Evolutionary conservation across 2,329 filamentous ascomycete species (phyloP).

Genomic region (Aspergillus fructus): DNA sequence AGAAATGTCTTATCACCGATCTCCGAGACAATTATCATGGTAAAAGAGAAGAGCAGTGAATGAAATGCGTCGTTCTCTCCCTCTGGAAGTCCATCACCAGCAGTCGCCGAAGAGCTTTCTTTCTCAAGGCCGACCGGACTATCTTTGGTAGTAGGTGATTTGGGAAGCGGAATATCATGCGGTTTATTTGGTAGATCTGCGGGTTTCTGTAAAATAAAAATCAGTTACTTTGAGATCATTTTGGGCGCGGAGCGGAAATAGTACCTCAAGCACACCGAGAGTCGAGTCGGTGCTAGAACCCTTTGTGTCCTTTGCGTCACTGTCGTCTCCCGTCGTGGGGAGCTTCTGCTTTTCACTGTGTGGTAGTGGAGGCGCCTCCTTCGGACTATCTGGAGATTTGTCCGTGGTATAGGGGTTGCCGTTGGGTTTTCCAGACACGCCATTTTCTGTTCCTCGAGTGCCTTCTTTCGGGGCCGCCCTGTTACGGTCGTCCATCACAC

Average conservation of each 20-base stretch:
- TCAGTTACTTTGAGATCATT: background rate
- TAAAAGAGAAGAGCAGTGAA: conserved; percentile 86
- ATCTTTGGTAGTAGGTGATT: conserved; percentile 51
- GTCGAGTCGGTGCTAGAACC: conserved; percentile 44
- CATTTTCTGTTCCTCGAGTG: conserved; percentile 83
- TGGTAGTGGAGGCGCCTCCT: conserved; percentile 78
- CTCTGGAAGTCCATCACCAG: conserved; percentile 31
- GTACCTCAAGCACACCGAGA: conserved; percentile 57
- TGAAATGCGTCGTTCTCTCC: conserved; percentile 66
- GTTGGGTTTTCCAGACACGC: conserved; percentile 84
- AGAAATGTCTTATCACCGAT: conserved; percentile 98
- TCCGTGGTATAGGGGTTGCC: conserved; percentile 67
- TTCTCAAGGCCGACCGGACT: conserved; percentile 31
- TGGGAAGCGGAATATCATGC: conserved; percentile 69
- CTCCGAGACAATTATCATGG: conserved; percentile 97
- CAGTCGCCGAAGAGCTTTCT: conserved; percentile 34
- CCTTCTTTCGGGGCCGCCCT: conserved; percentile 75
- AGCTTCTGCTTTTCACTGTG: conserved; percentile 77
- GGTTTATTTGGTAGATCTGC: conserved; percentile 75
- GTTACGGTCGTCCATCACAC: conserved; percentile 90
- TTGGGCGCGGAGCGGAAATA: background rate
- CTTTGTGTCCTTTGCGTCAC: conserved; percentile 38
- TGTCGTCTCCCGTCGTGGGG: conserved; percentile 32
- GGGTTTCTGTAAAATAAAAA: conserved; percentile 64
- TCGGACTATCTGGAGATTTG: conserved; percentile 79